Conservation (phyloP, 768 basidiomycete species). For the Suillus weaverae region DNA sequence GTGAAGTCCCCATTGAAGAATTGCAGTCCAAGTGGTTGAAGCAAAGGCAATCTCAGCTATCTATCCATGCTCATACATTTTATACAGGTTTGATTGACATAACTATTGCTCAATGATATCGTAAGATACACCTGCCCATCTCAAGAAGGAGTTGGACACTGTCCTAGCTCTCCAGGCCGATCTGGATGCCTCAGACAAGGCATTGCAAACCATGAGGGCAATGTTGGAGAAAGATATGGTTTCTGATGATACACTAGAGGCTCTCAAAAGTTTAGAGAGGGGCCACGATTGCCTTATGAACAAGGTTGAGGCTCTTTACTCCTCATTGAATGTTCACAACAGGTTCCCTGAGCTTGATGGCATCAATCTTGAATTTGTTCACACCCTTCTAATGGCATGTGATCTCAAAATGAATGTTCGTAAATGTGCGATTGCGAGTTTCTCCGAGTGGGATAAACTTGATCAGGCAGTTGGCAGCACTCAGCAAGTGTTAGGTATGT, state of each 20-base stretch:
- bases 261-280: slow-evolving; percentile 20
- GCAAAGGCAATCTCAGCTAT: slow-evolving; percentile 8
- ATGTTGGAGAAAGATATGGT: slow-evolving; percentile 10
- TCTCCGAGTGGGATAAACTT: slow-evolving; percentile 29
- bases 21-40: slow-evolving; percentile 6
- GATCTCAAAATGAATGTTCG: slow-evolving; percentile 29
- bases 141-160: slow-evolving; percentile 36
- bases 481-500: slow-evolving; percentile 31
- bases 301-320: slow-evolving; percentile 9
- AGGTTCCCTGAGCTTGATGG: slow-evolving; percentile 10
- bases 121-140: slow-evolving; percentile 18
- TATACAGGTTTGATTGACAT: background rate
- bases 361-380: slow-evolving; percentile 10
- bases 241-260: slow-evolving; percentile 7
- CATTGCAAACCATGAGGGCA: slow-evolving; percentile 16
- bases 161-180: slow-evolving; percentile 33
- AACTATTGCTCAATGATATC: background rate
- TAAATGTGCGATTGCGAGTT: slow-evolving; percentile 23
- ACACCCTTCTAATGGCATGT: slow-evolving; percentile 5
- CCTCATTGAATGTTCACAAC: slow-evolving; percentile 12
- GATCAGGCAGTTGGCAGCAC: slow-evolving; percentile 23
- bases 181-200: slow-evolving; percentile 24
- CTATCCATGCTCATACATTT: slow-evolving; percentile 8
- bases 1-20: background rate
- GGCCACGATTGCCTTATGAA: slow-evolving; percentile 4